Evolutionary conservation across 2,329 filamentous ascomycete species (phyloP), one percentile per base, ranked within the genome.

Genomic region (Plenodomus biglobosus): DNA sequence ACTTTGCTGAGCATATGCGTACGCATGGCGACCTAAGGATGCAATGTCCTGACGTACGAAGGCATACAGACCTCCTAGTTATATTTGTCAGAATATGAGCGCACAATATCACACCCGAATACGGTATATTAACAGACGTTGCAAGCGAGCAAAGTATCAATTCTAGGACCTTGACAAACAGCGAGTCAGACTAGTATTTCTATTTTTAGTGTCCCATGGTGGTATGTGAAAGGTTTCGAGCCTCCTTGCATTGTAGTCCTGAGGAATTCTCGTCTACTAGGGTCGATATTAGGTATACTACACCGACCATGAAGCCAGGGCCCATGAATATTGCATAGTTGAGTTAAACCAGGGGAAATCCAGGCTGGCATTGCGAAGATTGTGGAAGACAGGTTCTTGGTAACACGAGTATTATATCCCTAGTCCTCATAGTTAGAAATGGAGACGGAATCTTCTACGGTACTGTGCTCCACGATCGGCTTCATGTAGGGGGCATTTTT

Each of bases 281-380:
- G 76, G 62, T 78, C 76, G 41, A 78, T 78, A 59, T 78, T n/a
- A n/a, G n/a, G n/a, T n/a, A 78, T 16, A 76, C 76, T 41, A 78
- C 76, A 19, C 73, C 69, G 27, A 78, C 70, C 71, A 88, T 82
- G 64, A 87, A 86, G 1, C 85, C 85, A 8, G 85, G 85, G 0
- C 85, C 85, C 40, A 88, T 71, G 68, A 88, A 85, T 53, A 74
- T 77, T 37, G 73, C 65, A 61, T 82, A 82, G 34, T 79, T 83
- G 54, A 72, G 42, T 37, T 80, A 18, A 15, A 70, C 53, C 6
- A 45, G 44, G 15, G 42, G 38, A 30, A 39, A 41, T 15, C 52
- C 38, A 39, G 45, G 8, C n/a, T 32, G 27, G 27, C 13, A 32
- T 15, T 24, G 7, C 40, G 38, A 3, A 50, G 32, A 27, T 41